Base-by-base conservation (phyloP, 768 basidiomycete species). In the Exidia glandulosa region DNA sequence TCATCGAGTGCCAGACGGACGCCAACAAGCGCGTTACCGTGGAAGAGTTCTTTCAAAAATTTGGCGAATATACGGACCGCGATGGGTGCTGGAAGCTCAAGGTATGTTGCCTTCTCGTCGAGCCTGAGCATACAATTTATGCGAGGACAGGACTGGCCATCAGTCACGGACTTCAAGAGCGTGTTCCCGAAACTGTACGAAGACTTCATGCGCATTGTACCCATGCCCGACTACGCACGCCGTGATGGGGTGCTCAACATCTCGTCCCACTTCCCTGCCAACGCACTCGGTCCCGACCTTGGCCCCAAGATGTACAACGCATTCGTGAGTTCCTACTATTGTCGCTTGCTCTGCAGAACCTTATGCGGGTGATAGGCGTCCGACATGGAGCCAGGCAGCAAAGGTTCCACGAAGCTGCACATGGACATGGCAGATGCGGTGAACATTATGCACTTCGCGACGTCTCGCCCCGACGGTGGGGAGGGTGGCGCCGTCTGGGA, bases 221-320 rank as follows among this genome's bases (percentile, higher is more conserved):
- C 94, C 0, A 86, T 93, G 0, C 92, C 92, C 1, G 86, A 87
- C 68, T 94, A 89, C 70, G 90, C 92, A n/a, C 78, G 93, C 57
- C 83, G 89, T 33, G 93, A 98, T 67, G 94, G 95, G 3, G 84
- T 85, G 2, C 76, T 87, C 58, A 97, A 98, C 63, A 79, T 98
- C 32, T 87, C 90, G 4, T 87, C 92, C 1, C 92, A 96, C 73
- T 93, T 93, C 68, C 92, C 92, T 1, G 72, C 75, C 13, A 90
- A 90, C 65, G 82, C 85, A 0, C 73, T 92, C 58, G 83, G 81
- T 31, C 90, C 90, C 19, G 93, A 93, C 68, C 78, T 93, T 13
- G 85, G 92, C 2, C 94, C 94, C 1, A 96, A 95, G 74, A 76
- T 94, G 90, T 96, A 96, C 72, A 94, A 91, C 63, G 90, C 93